Evolutionary conservation across 371 early-diverging fungal species (phyloP), one percentile per base, ranked within the genome.

Genomic region (Mucor mucedo): DNA sequence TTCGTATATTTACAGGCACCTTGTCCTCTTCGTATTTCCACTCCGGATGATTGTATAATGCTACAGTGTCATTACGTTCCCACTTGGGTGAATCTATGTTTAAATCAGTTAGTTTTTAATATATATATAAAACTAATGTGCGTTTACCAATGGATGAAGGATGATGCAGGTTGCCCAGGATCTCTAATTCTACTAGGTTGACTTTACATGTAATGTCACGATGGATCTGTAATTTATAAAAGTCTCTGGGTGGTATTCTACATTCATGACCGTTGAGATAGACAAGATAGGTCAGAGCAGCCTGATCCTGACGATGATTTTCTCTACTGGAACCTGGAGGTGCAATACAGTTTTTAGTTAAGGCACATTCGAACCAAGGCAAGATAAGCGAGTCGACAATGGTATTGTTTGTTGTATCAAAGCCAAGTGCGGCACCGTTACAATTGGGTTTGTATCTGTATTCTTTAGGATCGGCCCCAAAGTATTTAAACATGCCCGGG

Each of bases 271-370:
- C 79, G 63, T 65, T 66, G n/a, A 55, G 47, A 61, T 82, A 82
- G 13, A 72, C 87, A 7, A 88, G 55, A 57, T 74, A 86, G n/a
- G 87, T 86, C 29, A 88, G 60, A 10, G 74, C 84, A 2, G 89
- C 85, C 59, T 88, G 89, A 55, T 88, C 89, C 65, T 88, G 89
- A 32, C 89, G 76, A 71, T 88, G 89, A 54, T 88, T 88, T 7
- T 62, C 42, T 28, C 89, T 71, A 28, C 75, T 77, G 3, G 87
- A 87, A 0, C 87, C 89, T 38, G 71, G 63, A n/a, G 89, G 89
- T 2, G 89, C 89, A 45, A 88, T 87, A 58, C 89, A 88, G 2
- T 72, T 70, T 70, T 87, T 86, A 44, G 62, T 68, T 0, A 77
- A 42, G 14, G 79, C 86, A 66, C 89, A 88, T 14, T 76, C 65